Evolutionary conservation across 257 asterid genomes (phyloP).

Genomic region (Mentha longifolia): DNA sequence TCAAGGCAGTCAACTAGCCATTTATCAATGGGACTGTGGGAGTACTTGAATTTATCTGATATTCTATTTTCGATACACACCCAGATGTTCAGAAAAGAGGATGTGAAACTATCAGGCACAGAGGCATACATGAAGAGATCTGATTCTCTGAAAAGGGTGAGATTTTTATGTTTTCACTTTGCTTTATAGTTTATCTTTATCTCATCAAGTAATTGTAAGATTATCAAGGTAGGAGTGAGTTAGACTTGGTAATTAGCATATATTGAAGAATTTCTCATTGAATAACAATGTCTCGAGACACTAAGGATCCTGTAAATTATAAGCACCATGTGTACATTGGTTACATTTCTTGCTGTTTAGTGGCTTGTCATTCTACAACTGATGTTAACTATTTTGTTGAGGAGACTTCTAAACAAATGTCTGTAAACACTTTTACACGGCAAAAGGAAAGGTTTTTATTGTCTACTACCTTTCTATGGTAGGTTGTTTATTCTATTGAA

Average conservation of each 20-base stretch:
- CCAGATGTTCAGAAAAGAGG: constrained; percentile 96
- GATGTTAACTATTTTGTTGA: too few relatives aligned
- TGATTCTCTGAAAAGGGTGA: constrained; percentile 89
- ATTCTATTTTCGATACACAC: constrained; percentile 34
- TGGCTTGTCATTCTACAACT: too few relatives aligned
- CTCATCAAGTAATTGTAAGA: neutral
- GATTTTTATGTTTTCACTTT: constrained; percentile 23
- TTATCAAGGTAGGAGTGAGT: constrained; percentile 7
- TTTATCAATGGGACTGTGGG: too few relatives aligned
- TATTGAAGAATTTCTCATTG: neutral
- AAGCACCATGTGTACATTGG: neutral
- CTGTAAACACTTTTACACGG: neutral
- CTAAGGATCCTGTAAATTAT: neutral
- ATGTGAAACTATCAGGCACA: constrained; percentile 75
- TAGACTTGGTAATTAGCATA: neutral
- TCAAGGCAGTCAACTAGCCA: too few relatives aligned
- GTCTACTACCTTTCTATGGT: neutral
- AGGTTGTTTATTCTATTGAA: neutral
- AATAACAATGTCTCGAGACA: constrained; percentile 1
- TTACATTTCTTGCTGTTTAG: neutral
- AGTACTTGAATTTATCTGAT: constrained; percentile 3
- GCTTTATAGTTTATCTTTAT: neutral
- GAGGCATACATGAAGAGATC: constrained; percentile 96
- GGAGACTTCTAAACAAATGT: constrained; percentile 1
- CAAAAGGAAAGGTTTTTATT: neutral